Evolutionary conservation across 495 filamentous ascomycete species (phyloP).

Genomic region (Geoglossum glabrum): DNA sequence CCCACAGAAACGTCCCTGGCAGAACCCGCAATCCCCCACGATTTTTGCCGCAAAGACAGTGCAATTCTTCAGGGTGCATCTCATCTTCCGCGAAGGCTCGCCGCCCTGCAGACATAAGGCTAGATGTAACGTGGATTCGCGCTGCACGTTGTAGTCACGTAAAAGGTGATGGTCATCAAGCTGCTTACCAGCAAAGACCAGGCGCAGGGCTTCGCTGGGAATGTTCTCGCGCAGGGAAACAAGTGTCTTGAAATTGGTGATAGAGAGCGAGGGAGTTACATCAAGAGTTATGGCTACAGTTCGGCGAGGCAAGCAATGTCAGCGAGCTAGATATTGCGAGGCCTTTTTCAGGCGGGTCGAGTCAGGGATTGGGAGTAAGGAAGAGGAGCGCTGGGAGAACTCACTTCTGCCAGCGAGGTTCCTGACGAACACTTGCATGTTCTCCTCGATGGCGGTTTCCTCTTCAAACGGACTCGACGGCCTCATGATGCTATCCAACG

Average conservation of each 20-base stretch:
- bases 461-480: background rate
- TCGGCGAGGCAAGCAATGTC: background rate
- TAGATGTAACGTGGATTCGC: conserved; percentile 24
- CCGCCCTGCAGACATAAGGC: conserved; percentile 27
- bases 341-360: background rate
- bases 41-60: conserved; percentile 69
- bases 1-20: conserved; percentile 78
- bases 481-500: background rate
- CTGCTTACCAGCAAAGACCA: conserved; percentile 29
- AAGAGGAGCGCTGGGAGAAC: conserved; percentile 2
- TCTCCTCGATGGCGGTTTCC: conserved; percentile 9
- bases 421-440: conserved; percentile 33
- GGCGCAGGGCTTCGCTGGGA: conserved; percentile 20
- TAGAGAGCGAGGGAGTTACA: conserved; percentile 20
- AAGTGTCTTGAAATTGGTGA: conserved; percentile 24
- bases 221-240: conserved; percentile 26
- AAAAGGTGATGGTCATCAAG: conserved; percentile 19
- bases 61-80: conserved; percentile 79
- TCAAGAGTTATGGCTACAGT: conserved; percentile 25
- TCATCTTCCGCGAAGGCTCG: conserved; percentile 56
- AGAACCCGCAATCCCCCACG: conserved; percentile 91
- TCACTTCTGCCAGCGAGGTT: conserved; percentile 26
- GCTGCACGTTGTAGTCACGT: conserved; percentile 19
- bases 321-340: background rate
- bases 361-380: background rate